phyloP scores from a whole-genome alignment of 345 rosid species.

The Passiflora organensis region DNA sequence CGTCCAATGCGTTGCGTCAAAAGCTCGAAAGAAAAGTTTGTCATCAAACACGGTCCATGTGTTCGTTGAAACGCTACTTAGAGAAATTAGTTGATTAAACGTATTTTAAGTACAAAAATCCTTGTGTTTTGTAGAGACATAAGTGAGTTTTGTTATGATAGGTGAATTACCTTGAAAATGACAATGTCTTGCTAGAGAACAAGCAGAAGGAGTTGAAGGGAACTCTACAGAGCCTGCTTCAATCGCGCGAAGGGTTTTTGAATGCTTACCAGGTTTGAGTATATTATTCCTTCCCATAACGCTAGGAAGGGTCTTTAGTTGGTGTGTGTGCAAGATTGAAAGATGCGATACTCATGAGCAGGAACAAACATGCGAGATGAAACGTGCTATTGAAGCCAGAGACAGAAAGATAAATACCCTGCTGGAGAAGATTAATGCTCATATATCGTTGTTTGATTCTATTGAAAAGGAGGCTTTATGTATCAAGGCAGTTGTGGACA shows the following conservation, averaged over 20 bases:
- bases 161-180: slow-evolving; percentile 65
- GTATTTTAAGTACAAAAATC: too few relatives aligned
- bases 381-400: slow-evolving; percentile 45
- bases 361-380: slow-evolving; percentile 75
- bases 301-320: neutral
- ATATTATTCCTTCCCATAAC: neutral
- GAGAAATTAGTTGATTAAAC: neutral
- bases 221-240: slow-evolving; percentile 54
- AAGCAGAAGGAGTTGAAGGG: slow-evolving; percentile 56
- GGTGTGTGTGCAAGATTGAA: too few relatives aligned
- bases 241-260: slow-evolving; percentile 54
- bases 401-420: slow-evolving; percentile 47
- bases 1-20: slow-evolving; percentile 43
- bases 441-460: slow-evolving; percentile 62
- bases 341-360: slow-evolving; percentile 23
- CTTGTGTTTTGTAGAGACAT: too few relatives aligned
- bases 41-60: slow-evolving; percentile 10
- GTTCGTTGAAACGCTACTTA: slow-evolving; percentile 22
- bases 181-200: slow-evolving; percentile 55
- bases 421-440: slow-evolving; percentile 54
- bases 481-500: slow-evolving; percentile 50
- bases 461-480: slow-evolving; percentile 72
- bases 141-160: too few relatives aligned
- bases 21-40: slow-evolving; percentile 61
- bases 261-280: slow-evolving; percentile 55